Percentiles rank a stretch among this genome's conserved stretches.
These are phyloP conservation scores for Rhizopogon vesiculosus DNA, from an alignment of 768 basidiomycete genomes.

Conservation along the genomic window DNA sequence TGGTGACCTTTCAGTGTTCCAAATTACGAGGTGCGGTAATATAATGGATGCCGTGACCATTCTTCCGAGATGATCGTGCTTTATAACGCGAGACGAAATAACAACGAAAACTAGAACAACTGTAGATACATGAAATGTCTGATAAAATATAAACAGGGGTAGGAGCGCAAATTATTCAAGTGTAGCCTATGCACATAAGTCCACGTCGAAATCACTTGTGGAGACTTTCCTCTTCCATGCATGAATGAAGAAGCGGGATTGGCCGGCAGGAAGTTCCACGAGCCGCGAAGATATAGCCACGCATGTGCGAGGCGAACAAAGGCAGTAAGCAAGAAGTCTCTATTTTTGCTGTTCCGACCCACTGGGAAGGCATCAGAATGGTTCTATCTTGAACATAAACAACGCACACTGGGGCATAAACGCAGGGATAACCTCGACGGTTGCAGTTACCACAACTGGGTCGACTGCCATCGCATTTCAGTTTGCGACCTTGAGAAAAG, in stretches of 20 bases:
- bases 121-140: not conserved
- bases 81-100: not conserved
- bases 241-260: not conserved
- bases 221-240: slow-evolving; percentile 6
- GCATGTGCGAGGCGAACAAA: slow-evolving; percentile 16
- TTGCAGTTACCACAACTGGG: slow-evolving; percentile 67
- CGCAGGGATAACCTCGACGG: slow-evolving; percentile 52
- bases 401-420: slow-evolving; percentile 64
- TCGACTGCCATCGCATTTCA: slow-evolving; percentile 66
- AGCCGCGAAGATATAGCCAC: slow-evolving; percentile 4
- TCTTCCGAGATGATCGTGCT: slow-evolving; percentile 26
- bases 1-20: not conserved
- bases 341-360: slow-evolving; percentile 30
- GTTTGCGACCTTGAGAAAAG: slow-evolving; percentile 50
- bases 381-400: slow-evolving; percentile 1
- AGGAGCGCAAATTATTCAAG: slow-evolving; percentile 11
- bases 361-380: slow-evolving; percentile 8
- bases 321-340: slow-evolving; percentile 7
- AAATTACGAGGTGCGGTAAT: slow-evolving; percentile 11
- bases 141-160: slow-evolving; percentile 5
- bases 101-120: not conserved
- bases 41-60: slow-evolving; percentile 9
- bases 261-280: slow-evolving; percentile 19
- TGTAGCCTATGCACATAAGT: slow-evolving; percentile 24
- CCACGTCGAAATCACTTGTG: slow-evolving; percentile 10